Conservation (phyloP, 192 early-diverging fungal species). For the Lunasporangiospora selenospora region DNA sequence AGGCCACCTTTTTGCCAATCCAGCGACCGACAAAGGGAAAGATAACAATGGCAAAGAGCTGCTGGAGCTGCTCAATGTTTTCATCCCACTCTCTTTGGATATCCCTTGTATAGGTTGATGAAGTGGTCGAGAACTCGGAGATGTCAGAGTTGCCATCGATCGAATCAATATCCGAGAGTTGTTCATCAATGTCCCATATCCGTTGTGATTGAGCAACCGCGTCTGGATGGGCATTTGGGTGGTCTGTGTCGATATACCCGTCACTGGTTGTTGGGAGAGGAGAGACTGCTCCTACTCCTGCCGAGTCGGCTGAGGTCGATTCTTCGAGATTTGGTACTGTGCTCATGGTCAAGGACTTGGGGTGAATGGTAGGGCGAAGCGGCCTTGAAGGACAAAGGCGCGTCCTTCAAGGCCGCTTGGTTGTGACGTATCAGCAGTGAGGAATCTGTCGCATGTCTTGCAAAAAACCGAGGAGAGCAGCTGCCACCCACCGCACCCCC, state of each 20-base stretch:
- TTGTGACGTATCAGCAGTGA: no score
- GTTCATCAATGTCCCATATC: constrained; percentile 44
- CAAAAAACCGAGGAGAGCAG: no score
- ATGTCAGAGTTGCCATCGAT: constrained; percentile 47
- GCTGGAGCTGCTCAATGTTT: constrained; percentile 54
- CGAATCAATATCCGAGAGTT: constrained; percentile 27
- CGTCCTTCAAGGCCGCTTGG: no score
- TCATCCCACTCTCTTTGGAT: constrained; percentile 62
- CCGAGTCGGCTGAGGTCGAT: no score
- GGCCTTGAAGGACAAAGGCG: no score
- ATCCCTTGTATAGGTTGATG: constrained; percentile 45
- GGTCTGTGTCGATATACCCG: constrained; percentile 38
- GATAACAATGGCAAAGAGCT: constrained; percentile 56
- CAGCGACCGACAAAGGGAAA: constrained; percentile 59
- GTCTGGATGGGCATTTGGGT: not conserved
- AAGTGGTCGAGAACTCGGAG: constrained; percentile 44
- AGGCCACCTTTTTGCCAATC: constrained; percentile 58
- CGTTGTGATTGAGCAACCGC: constrained; percentile 19
- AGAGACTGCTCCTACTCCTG: no score
- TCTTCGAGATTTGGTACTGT: no score
- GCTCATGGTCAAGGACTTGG: no score
- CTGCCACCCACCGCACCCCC: no score
- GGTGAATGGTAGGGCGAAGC: no score
- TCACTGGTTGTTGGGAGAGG: constrained; percentile 34
- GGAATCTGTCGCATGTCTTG: no score